Conservation (phyloP, 768 basidiomycete genomes). For the Mycena sanguinolenta region DNA sequence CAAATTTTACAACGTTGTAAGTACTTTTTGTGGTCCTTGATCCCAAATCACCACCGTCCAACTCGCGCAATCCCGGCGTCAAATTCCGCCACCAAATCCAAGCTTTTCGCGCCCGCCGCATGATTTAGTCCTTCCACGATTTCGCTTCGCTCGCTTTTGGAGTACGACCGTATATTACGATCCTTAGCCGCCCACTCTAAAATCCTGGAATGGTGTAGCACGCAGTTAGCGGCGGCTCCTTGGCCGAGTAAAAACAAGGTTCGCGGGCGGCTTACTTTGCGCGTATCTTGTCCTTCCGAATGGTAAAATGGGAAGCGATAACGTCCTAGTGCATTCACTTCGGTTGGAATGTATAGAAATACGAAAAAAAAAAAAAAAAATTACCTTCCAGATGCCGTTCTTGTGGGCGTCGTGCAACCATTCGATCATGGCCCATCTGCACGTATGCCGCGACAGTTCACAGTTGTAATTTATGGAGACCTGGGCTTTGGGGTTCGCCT, state of each 20-base stretch:
- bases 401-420: slow-evolving; percentile 62
- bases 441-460: slow-evolving; percentile 57
- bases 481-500: slow-evolving; percentile 50
- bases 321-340: slow-evolving; percentile 54
- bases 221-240: slow-evolving; percentile 5
- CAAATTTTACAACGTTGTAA: too few species aligned
- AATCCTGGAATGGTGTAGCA: slow-evolving; percentile 42
- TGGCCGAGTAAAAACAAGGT: slow-evolving; percentile 5
- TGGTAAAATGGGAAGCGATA: slow-evolving; percentile 62
- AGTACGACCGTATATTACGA: slow-evolving; percentile 43
- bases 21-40: too few species aligned
- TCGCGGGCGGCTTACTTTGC: slow-evolving; percentile 51
- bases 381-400: slow-evolving; percentile 61
- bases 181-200: slow-evolving; percentile 49
- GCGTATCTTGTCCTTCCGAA: slow-evolving; percentile 56
- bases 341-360: slow-evolving; percentile 3
- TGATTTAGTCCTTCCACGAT: slow-evolving; percentile 8
- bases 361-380: slow-evolving; percentile 38
- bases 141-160: neutral
- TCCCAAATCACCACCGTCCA: slow-evolving; percentile 32
- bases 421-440: slow-evolving; percentile 66
- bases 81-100: slow-evolving; percentile 52
- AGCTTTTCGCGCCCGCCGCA: slow-evolving; percentile 18
- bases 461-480: slow-evolving; percentile 62
- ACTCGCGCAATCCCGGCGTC: slow-evolving; percentile 53